Evolutionary conservation across 1,139 yeast species (phyloP), one percentile per base, ranked within the genome.

Genomic region (Blastobotrys ciferrii): DNA sequence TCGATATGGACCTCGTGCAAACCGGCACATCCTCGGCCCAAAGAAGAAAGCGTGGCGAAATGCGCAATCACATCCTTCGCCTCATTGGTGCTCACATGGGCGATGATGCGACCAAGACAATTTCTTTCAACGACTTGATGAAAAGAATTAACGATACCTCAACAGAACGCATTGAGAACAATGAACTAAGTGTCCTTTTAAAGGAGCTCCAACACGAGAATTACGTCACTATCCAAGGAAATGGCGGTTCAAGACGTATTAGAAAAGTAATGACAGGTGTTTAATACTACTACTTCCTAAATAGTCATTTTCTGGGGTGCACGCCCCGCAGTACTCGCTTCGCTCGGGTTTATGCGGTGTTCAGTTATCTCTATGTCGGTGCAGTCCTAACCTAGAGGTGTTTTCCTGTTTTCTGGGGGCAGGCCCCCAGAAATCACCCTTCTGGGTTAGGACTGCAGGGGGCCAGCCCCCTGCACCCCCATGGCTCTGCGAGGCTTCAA

Each of bases 1-100:
- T 92, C 58, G 98, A 94, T 65, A 89, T 92, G 97, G 97, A 89
- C 66, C 75, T 94, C 68, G 89, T 92, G 31, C 97, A 91, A 70
- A 92, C 98, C 0, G 98, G 98, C 50, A 89, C 94, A 33, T 87
- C 97, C 0, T 78, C 87, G 1, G 87, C 94, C 3, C 96, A 91
- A 67, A 77, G 97, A 65, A 80, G 84, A 60, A 67, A 84, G 62
- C 85, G 82, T 58, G 89, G 86, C 54, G 95, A 85, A 62, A 73
- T 88, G 56, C 76, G 80, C 32, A 77, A 79, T 50, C 87, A 81
- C 54, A 73, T 89, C 3, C 61, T 49, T 88, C 89, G 41, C 84
- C 81, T 57, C 80, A 82, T 56, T 78, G 78, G 55, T 72, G 85
- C 63, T 73, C 86, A 68, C 73, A 80, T 32, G 17, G 56, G 51